A percentile compares a stretch with the other conserved stretches of the same genome.
phyloP scores from a whole-genome alignment of 805 yeast species.

The Starmerella scarabaei region DNA sequence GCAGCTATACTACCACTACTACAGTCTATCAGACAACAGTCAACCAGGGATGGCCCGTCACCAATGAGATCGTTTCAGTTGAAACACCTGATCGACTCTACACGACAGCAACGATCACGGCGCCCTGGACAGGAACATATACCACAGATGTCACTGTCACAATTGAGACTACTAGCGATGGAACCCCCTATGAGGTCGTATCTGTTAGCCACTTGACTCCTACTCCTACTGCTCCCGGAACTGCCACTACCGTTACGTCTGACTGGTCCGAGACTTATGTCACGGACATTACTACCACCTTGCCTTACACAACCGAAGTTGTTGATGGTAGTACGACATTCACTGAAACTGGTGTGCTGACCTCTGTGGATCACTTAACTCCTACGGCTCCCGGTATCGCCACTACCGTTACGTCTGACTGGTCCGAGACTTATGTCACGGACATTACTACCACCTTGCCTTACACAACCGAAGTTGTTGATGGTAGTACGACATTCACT shows the following conservation, averaged over 20 bases:
- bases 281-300: not conserved
- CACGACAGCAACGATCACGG: not conserved
- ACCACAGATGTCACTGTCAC: slow-evolving; percentile 1
- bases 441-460: slow-evolving; percentile 1
- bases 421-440: not conserved
- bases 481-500: slow-evolving; percentile 2
- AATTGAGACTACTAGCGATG: not conserved
- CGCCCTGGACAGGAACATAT: slow-evolving; percentile 1
- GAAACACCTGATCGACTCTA: slow-evolving; percentile 3
- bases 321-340: not conserved
- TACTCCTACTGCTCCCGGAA: slow-evolving; percentile 2
- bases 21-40: too few relatives aligned
- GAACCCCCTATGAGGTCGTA: not conserved
- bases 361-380: too few relatives aligned
- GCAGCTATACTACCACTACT: too few relatives aligned
- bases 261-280: not conserved
- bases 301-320: slow-evolving; percentile 1
- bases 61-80: too few relatives aligned
- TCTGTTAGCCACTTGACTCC: not conserved
- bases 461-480: slow-evolving; percentile 1
- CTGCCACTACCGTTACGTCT: not conserved
- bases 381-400: slow-evolving; percentile 6
- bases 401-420: not conserved
- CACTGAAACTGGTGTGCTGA: too few relatives aligned
- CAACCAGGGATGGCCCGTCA: too few relatives aligned